A percentile compares a stretch with the other conserved stretches of the same genome.
Evolutionary conservation across 2,329 filamentous ascomycete species (phyloP).

Genomic region (Elsinoe australis): DNA sequence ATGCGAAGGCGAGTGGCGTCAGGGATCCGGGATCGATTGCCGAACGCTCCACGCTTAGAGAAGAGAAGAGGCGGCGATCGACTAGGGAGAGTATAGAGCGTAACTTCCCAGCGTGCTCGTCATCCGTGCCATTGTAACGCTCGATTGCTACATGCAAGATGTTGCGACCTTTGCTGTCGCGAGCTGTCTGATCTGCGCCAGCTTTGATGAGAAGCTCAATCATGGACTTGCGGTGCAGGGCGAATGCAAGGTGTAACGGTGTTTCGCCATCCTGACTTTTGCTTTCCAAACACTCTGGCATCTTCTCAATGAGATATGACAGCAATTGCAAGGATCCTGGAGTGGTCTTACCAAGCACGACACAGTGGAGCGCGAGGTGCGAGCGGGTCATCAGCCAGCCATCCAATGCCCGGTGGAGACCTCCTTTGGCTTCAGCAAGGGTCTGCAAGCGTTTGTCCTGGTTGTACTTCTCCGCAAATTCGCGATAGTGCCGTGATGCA

Average conservation of each 20-base stretch:
- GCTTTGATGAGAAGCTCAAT: constrained; percentile 56
- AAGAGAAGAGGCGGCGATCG: constrained; percentile 48
- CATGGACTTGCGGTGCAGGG: constrained; percentile 46
- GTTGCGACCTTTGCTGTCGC: constrained; percentile 55
- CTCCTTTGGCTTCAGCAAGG: constrained; percentile 52
- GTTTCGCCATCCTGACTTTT: constrained; percentile 53
- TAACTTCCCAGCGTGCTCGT: constrained; percentile 18
- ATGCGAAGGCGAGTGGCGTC: constrained; percentile 52
- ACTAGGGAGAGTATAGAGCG: constrained; percentile 50
- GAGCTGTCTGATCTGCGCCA: constrained; percentile 58
- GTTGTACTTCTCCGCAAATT: constrained; percentile 57
- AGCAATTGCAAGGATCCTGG: constrained; percentile 49
- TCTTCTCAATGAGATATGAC: constrained; percentile 56
- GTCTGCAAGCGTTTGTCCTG: constrained; percentile 56
- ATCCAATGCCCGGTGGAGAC: constrained; percentile 55
- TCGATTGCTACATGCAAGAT: constrained; percentile 55
- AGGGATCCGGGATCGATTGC: constrained; percentile 45
- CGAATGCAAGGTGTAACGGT: constrained; percentile 61
- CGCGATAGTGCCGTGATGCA: constrained; percentile 58
- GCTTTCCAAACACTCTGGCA: constrained; percentile 55
- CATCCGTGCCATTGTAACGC: background rate
- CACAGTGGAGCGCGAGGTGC: constrained; percentile 57
- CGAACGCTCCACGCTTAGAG: constrained; percentile 54
- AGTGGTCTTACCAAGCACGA: constrained; percentile 43
- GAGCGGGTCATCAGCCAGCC: constrained; percentile 56